Conservation (phyloP, 2,329 filamentous ascomycete species). For the Fusarium nodosum region DNA sequence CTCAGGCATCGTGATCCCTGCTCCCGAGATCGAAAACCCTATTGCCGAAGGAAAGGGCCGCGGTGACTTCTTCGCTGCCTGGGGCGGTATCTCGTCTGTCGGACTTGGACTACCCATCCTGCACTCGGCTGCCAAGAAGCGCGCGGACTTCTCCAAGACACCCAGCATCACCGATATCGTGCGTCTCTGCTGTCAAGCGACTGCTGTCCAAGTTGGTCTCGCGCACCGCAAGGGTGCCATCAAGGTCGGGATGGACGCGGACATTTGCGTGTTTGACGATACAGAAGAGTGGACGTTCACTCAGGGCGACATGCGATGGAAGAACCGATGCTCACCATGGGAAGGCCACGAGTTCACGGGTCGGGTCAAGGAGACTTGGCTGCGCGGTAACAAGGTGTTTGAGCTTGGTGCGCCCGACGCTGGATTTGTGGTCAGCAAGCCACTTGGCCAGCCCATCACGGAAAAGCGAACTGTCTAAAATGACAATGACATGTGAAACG, state of each 20-base stretch:
- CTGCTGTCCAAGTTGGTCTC: constrained; percentile 88
- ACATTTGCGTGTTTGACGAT: constrained; percentile 94
- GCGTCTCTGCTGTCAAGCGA: constrained; percentile 86
- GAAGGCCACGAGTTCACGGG: constrained; percentile 84
- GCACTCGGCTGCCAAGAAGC: constrained; percentile 79
- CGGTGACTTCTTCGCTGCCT: constrained; percentile 95
- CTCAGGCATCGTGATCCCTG: constrained; percentile 66
- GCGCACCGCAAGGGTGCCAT: constrained; percentile 82
- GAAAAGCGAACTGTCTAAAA: constrained; percentile 68
- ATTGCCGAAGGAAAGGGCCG: constrained; percentile 56
- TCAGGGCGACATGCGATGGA: constrained; percentile 88
- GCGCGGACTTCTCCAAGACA: constrained; percentile 63
- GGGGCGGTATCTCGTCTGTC: constrained; percentile 96
- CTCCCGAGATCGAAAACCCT: constrained; percentile 50
- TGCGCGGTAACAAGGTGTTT: constrained; percentile 83
- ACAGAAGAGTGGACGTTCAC: constrained; percentile 80
- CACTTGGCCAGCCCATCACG: constrained; percentile 68
- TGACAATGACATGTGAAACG: constrained; percentile 3
- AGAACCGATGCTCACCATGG: constrained; percentile 93
- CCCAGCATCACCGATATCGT: constrained; percentile 82
- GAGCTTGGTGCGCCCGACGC: constrained; percentile 68
- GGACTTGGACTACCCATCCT: constrained; percentile 93
- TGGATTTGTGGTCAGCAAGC: constrained; percentile 65
- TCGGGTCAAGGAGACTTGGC: constrained; percentile 86
- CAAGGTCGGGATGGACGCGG: constrained; percentile 85